phyloP scores from a whole-genome alignment of 106 monocot genomes.

The Platanthera zijinensis region DNA sequence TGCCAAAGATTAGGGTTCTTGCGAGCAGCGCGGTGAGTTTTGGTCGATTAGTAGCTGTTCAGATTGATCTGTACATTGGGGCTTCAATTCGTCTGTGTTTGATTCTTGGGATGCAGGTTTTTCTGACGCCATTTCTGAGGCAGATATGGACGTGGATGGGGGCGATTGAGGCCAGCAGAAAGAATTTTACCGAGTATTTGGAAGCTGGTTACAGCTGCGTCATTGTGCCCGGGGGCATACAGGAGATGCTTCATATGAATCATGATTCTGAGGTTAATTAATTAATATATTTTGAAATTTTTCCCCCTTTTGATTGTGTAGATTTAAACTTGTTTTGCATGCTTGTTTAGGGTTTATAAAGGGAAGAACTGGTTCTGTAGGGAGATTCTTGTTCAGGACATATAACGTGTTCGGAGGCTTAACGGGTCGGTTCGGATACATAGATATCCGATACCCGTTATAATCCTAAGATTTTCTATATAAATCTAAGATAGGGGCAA shows the following conservation, averaged over 20 bases:
- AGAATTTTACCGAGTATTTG: constrained; percentile 22
- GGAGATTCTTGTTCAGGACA: too few species aligned
- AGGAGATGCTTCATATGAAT: constrained; percentile 30
- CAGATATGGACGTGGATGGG: constrained; percentile 42
- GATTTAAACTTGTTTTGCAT: too few species aligned
- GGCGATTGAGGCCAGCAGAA: constrained; percentile 19
- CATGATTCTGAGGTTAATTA: constrained; percentile 12
- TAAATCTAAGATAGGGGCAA: too few species aligned
- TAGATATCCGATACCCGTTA: too few species aligned
- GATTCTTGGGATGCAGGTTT: constrained; percentile 13
- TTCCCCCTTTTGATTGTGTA: too few species aligned
- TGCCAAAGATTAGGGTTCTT: constrained; percentile 46
- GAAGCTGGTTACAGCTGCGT: constrained; percentile 35
- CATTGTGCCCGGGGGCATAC: constrained; percentile 29
- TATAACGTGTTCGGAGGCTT: too few species aligned
- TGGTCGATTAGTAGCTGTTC: not conserved
- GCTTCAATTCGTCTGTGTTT: not conserved
- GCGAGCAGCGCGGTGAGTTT: constrained; percentile 40
- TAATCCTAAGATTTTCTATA: too few species aligned
- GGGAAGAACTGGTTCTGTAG: too few species aligned
- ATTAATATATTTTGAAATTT: constrained; percentile 4
- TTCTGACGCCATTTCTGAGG: constrained; percentile 26
- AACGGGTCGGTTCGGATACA: too few species aligned
- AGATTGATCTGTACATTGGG: too few species aligned
- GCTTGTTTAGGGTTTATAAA: too few species aligned